A percentile compares a stretch with the other conserved stretches of the same genome.
Evolutionary conservation across 202 grass and related monocot genomes (phyloP).

Genomic region (Setaria italica): DNA sequence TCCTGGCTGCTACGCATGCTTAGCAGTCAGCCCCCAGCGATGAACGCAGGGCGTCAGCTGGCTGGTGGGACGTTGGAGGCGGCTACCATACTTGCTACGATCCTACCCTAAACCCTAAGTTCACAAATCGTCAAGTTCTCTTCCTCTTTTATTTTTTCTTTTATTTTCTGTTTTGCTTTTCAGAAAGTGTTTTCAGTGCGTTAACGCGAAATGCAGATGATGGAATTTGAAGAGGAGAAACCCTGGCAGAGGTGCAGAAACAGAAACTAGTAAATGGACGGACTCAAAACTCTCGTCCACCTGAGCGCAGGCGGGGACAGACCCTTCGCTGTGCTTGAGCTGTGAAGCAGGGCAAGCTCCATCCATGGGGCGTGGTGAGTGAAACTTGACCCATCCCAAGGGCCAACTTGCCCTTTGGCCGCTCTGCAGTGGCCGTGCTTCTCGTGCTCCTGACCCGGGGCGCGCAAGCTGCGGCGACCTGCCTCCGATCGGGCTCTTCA

Average conservation of each 20-base stretch:
- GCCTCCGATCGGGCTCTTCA: neutral
- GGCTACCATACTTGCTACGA: no score
- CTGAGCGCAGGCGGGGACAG: neutral
- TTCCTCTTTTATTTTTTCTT: no score
- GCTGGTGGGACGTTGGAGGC: neutral
- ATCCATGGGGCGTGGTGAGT: neutral
- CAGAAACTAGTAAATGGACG: neutral
- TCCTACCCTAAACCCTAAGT: no score
- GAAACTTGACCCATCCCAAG: constrained; percentile 51
- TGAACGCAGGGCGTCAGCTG: neutral
- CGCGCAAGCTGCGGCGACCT: neutral
- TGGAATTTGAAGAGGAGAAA: neutral
- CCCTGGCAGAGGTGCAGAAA: neutral
- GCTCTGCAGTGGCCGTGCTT: neutral
- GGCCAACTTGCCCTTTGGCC: constrained; percentile 38
- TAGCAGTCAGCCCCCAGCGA: neutral
- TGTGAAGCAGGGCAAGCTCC: neutral
- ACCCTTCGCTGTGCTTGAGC: neutral
- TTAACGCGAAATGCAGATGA: neutral
- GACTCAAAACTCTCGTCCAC: no score
- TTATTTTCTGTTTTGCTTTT: neutral
- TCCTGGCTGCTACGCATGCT: neutral
- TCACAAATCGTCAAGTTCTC: no score
- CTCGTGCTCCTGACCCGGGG: neutral
- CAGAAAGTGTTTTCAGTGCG: neutral